Evolutionary conservation across 805 yeast genomes (phyloP), one percentile per base, ranked within the genome.

Genomic region (Candida silvicultrix): DNA sequence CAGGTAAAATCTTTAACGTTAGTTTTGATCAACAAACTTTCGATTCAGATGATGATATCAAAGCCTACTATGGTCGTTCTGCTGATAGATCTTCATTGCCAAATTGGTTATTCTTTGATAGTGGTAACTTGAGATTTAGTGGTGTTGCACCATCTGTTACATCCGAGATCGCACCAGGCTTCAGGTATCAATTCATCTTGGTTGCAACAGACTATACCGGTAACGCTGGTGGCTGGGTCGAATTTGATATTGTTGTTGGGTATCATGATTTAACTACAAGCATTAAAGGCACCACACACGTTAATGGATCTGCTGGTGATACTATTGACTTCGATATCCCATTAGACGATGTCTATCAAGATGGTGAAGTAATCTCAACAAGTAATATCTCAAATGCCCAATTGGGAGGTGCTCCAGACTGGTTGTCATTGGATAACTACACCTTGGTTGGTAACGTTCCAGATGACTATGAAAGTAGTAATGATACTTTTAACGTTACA

Each of bases 131-230:
- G 52, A 75, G 85, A 19, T 92, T 89, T 64, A 72, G 80, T 38
- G 99, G 99, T 29, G 82, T 83, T 1, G 92, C 96, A 1, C 99
- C 99, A 11, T 71, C 84, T 8, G 87, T 87, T 29, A 84, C 87
- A 54, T 86, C 97, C 2, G 73, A 77, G 16, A 84, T 89, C 54
- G 99, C 99, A 1, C 98, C 97, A 11, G 87, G 95, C 37, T 71
- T 78, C 52, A 68, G 71, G 38, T 94, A 79, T 62, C 74, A 77
- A 16, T 80, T 92, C 53, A 72, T 80, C 39, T 74, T 90, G 54
- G 80, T 89, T 46, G 97, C 90, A 1, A 71, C 95, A 1, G 96
- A 89, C 57, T 78, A 80, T 57, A 64, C 65, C 22, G 96, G 95
- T 2, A 89, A 63, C 60, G 69, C 94, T 1, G 89, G 86, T 16